phyloP scores from a whole-genome alignment of 1,284 basidiomycete species.

The Neonothopanus nambi region DNA sequence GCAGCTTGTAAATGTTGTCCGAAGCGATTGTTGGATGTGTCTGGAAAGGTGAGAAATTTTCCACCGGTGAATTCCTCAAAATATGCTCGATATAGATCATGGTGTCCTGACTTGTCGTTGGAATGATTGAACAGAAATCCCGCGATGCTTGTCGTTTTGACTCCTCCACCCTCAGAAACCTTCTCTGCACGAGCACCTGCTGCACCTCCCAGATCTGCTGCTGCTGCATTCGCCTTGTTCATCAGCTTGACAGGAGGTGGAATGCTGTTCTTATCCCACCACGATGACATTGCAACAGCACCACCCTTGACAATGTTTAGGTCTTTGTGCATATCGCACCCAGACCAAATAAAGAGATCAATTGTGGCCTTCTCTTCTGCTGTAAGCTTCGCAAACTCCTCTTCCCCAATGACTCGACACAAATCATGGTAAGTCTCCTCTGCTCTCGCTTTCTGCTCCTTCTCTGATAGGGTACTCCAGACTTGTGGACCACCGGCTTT shows the following conservation, averaged over 20 bases:
- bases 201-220: conserved; percentile 10
- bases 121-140: conserved; percentile 33
- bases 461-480: conserved; percentile 16
- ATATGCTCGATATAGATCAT: conserved; percentile 22
- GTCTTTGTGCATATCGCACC: conserved; percentile 41
- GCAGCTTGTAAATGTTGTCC: not conserved
- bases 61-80: conserved; percentile 9
- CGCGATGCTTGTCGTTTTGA: conserved; percentile 29
- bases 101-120: conserved; percentile 35
- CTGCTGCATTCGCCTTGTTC: conserved; percentile 32
- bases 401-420: conserved; percentile 14
- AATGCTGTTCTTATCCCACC: conserved; percentile 20
- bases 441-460: conserved; percentile 11
- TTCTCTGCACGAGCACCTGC: conserved; percentile 20
- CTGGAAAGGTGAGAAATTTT: not conserved
- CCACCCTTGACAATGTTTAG: conserved; percentile 33
- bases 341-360: conserved; percentile 28
- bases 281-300: conserved; percentile 19
- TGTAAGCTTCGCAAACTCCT: conserved; percentile 17
- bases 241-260: conserved; percentile 23
- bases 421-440: conserved; percentile 6
- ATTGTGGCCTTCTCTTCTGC: conserved; percentile 17
- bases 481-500: conserved; percentile 19
- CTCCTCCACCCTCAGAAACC: conserved; percentile 24
- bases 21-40: not conserved